Base-by-base conservation (phyloP, 1,284 basidiomycete genomes). In the Cutaneotrichosporon mucoides region DNA sequence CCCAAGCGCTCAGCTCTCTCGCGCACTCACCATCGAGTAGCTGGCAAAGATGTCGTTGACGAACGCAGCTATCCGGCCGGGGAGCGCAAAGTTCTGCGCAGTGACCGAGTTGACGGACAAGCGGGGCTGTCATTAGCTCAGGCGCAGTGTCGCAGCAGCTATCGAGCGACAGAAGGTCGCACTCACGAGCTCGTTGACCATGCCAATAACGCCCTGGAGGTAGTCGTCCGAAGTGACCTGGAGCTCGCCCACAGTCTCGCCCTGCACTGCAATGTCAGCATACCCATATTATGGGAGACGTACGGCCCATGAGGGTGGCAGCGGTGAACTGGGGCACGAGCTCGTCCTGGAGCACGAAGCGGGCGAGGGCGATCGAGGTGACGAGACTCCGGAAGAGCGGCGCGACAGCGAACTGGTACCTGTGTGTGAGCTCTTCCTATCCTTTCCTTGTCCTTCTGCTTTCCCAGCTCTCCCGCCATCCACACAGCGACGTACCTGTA, bases 71-170 rank as follows among this genome's bases (percentile, higher is more conserved):
- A 79, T 79, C 56, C 73, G 70, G n/a, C 72, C 65, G 6, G 77
- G 74, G 10, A 77, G 66, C 24, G 68, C 61, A 64, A 76, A 79
- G 65, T 79, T 79, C 56, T 73, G 71, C 9, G 76, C 66, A 4
- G 77, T 79, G n/a, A 79, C 78, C 12, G 78, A 68, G 63, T 79
- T 79, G 66, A 78, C 68, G 0, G 77, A 76, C 42, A 79, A 63
- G 43, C 78, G 70, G 24, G 78, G 75, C 76, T 79, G 53, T 40
- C 6, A 52, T 65, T 8, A 68, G 62, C 58, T 47, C n/a, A n/a
- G n/a, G n/a, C n/a, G n/a, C n/a, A n/a, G n/a, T n/a, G n/a, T n/a
- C n/a, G n/a, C n/a, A n/a, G n/a, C n/a, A n/a, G n/a, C n/a, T n/a
- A n/a, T n/a, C n/a, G n/a, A n/a, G n/a, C n/a, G n/a, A n/a, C n/a